Base-by-base conservation (phyloP, 192 early-diverging fungal species). In the Spizellomyces sp. region DNA sequence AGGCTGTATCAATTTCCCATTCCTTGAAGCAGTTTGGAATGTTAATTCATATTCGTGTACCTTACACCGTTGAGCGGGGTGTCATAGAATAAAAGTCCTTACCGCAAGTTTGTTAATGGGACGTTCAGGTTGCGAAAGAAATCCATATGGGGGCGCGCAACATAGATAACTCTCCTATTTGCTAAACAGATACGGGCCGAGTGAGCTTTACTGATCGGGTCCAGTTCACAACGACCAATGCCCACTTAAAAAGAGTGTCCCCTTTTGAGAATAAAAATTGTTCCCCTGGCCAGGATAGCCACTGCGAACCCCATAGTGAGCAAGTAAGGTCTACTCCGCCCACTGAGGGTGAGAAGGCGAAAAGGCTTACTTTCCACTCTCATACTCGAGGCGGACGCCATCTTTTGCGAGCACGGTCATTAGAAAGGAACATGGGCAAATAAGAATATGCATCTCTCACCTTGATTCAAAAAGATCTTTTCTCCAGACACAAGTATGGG, bases 1-100 rank as follows among this genome's bases (percentile, higher is more conserved):
- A 14, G 86, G 84, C 58, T 87, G 86, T 21, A 75, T 57, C 42
- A 84, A 67, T 22, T 71, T 80, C 9, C 84, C 80, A 9, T 77
- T 61, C 61, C 74, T 83, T 8, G 4, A 9, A 2, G 70, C 10
- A 65, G 56, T 12, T 15, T 70, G 22, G 66, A 6, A 14, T 42
- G 64, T 14, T 54, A 44, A 6, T n/a, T 27, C 42, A n/a, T 42
- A 42, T 47, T 43, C 45, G 45, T 6, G 41, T 21, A 67, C 15
- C 21, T 9, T 6, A 10, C 52, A 5, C 22, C 22, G 0, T 22
- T 56, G 52, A 3, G 6, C 5, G 55, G 10, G 17, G 50, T 9
- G 8, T 36, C n/a, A 67, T 5, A n/a, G 6, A 57, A 67, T 5
- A n/a, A 10, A 57, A 12, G 21, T 62, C 4, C 60, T 10, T 48